phyloP scores from a whole-genome alignment of 257 asterid genomes.

The Nyctanthes arbortristis region DNA sequence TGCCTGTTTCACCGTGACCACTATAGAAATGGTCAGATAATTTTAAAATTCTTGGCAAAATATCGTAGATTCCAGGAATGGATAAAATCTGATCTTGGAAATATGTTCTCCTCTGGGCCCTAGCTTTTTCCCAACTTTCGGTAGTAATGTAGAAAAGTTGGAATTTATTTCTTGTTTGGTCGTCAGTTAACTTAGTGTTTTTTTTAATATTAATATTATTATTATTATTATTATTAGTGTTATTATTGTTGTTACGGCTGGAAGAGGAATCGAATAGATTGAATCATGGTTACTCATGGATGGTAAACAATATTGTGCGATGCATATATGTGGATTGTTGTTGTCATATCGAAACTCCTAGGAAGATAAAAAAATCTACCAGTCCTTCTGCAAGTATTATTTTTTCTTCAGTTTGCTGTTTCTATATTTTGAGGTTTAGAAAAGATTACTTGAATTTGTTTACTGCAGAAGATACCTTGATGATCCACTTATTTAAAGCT shows the following conservation, averaged over 20 bases:
- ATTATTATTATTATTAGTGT: too few relatives aligned
- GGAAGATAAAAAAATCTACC: neutral
- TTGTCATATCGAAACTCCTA: neutral
- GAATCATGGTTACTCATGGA: too few relatives aligned
- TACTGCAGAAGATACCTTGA: neutral
- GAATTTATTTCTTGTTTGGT: neutral
- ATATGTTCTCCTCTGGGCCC: neutral
- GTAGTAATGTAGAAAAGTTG: neutral
- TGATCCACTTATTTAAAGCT: neutral
- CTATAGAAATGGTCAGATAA: neutral
- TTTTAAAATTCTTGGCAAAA: neutral
- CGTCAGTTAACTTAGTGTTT: neutral
- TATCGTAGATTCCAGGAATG: neutral
- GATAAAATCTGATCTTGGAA: neutral
- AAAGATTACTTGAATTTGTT: neutral
- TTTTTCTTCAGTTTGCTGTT: constrained; percentile 7
- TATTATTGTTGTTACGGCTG: too few relatives aligned
- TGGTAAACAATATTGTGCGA: neutral
- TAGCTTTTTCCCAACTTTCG: neutral
- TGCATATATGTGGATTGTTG: neutral
- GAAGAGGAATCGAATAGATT: neutral
- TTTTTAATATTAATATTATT: too few relatives aligned
- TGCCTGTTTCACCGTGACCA: too few relatives aligned
- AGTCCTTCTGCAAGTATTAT: neutral
- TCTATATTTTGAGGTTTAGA: neutral